Conservation (phyloP, 352 stramenopile species). For the Phytophthora podocarpi region DNA sequence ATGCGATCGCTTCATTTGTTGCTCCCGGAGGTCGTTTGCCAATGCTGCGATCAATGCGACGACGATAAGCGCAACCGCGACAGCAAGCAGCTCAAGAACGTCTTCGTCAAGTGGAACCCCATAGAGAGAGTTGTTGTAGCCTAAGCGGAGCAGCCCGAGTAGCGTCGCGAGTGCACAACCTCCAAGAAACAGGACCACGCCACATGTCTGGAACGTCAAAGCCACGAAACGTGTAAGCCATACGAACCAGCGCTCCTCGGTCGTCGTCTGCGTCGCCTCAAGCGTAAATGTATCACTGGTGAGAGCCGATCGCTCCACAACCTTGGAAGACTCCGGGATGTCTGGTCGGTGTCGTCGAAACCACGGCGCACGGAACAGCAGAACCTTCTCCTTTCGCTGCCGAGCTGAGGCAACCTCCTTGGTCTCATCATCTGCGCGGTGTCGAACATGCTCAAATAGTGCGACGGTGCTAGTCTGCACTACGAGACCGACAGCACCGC, state of each 20-base stretch:
- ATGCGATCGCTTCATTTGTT: slow-evolving; percentile 34
- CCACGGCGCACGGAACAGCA: slow-evolving; percentile 53
- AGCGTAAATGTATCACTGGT: slow-evolving; percentile 43
- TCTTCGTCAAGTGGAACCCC: slow-evolving; percentile 58
- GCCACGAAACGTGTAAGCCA: slow-evolving; percentile 63
- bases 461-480: slow-evolving; percentile 39
- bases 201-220: slow-evolving; percentile 38
- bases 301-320: slow-evolving; percentile 1
- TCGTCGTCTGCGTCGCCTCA: slow-evolving; percentile 54
- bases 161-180: slow-evolving; percentile 56
- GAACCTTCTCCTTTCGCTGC: slow-evolving; percentile 79
- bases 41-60: slow-evolving; percentile 57
- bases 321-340: not conserved
- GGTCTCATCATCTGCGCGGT: slow-evolving; percentile 69
- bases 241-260: slow-evolving; percentile 79
- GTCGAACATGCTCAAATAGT: slow-evolving; percentile 65
- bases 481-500: slow-evolving; percentile 46
- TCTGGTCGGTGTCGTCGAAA: slow-evolving; percentile 19
- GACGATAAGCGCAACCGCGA: slow-evolving; percentile 36
- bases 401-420: slow-evolving; percentile 53
- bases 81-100: slow-evolving; percentile 40
- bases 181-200: slow-evolving; percentile 45
- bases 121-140: slow-evolving; percentile 55
- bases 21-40: slow-evolving; percentile 53
- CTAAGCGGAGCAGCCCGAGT: slow-evolving; percentile 57